Evolutionary conservation across 805 yeast species (phyloP).

Genomic region (Candida cerambycidarum): DNA sequence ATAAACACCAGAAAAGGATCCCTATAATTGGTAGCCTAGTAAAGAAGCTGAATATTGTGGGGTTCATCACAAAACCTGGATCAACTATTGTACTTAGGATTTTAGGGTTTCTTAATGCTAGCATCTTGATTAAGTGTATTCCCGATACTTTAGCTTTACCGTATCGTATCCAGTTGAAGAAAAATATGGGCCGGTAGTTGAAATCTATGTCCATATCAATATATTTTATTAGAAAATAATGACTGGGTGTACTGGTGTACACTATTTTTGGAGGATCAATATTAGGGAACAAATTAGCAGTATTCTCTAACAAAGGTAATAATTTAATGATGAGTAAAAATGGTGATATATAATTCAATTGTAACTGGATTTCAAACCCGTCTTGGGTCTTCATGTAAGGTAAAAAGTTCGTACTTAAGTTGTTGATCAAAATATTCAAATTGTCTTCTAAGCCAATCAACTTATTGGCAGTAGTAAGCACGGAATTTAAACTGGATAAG

Average conservation of each 20-base stretch:
- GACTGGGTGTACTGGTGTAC: conserved; percentile 66
- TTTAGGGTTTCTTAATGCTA: conserved; percentile 66
- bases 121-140: conserved; percentile 66
- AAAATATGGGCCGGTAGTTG: conserved; percentile 59
- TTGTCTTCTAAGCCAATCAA: conserved; percentile 47
- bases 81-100: conserved; percentile 66
- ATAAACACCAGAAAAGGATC: conserved; percentile 64
- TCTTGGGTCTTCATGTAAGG: conserved; percentile 66
- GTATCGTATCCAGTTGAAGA: conserved; percentile 77
- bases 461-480: conserved; percentile 43
- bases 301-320: conserved; percentile 50
- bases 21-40: conserved; percentile 80
- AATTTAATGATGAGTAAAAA: conserved; percentile 53
- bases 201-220: conserved; percentile 50
- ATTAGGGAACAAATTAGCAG: conserved; percentile 26
- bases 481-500: conserved; percentile 32
- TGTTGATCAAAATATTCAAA: conserved; percentile 65
- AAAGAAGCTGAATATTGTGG: conserved; percentile 74
- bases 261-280: conserved; percentile 53
- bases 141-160: conserved; percentile 77
- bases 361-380: conserved; percentile 76
- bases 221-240: conserved; percentile 49
- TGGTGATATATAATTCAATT: conserved; percentile 75
- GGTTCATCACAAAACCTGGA: conserved; percentile 86
- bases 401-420: conserved; percentile 81